Evolutionary conservation across 768 basidiomycete genomes (phyloP), one percentile per base, ranked within the genome.

Genomic region (Gymnopilus dilepis): DNA sequence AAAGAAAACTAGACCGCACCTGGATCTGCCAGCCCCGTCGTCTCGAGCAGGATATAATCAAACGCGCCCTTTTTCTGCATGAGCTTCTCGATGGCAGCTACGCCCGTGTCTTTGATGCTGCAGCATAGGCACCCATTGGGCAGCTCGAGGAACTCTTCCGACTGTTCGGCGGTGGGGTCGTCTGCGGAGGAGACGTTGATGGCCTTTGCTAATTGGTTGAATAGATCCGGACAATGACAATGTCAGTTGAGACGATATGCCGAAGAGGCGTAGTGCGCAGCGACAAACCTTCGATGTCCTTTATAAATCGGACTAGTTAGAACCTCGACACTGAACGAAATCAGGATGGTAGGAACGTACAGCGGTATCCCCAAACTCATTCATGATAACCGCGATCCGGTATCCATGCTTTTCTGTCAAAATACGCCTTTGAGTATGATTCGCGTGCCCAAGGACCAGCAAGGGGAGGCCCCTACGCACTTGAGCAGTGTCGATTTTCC

Each of bases 71-170:
- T 94, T 56, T 86, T 84, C 66, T 84, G 78, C 91, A 95, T 94
- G 58, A 98, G 79, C 69, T 92, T 92, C 74, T 97, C 94, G 56
- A 99, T 97, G 6, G 97, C 95, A 21, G 95, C 92, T 0, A 92
- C 84, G 2, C 97, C 97, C 11, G 88, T 82, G 72, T 99, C 96
- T 69, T 97, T 97, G 77, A 98, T 93, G 61, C 95, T 96, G 73
- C 97, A 99, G 75, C 97, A 99, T n/a, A 99, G 74, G 73, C 97
- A 99, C 17, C 97, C 97, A 73, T 99, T 97, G 0, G 95, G 89
- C 1, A 99, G 84, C 67, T 97, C 95, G 9, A 99, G 85, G 69
- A 97, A 87, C 69, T 96, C 94, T 71, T 94, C 90, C 1, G 89
- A 88, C 45, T 85, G 78, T 50, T 86, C 83, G 17, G 83, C 87